phyloP scores from a whole-genome alignment of 108 stramenopile species.

The Pseudonitzschia pungens region DNA sequence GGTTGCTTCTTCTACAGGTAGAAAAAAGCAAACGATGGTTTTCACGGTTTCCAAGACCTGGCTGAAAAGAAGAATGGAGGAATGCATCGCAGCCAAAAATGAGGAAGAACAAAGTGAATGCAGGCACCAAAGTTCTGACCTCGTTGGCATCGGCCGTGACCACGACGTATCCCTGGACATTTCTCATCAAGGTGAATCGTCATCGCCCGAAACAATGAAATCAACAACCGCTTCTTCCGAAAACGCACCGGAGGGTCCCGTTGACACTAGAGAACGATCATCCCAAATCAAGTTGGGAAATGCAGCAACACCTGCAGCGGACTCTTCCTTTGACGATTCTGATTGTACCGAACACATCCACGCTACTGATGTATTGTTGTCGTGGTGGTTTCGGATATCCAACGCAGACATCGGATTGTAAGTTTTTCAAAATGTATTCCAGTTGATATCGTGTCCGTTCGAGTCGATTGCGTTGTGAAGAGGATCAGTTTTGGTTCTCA shows the following conservation, averaged over 20 bases:
- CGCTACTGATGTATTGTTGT: slow-evolving; percentile 7
- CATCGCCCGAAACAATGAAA: not conserved
- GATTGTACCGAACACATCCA: not conserved
- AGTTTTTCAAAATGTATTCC: not conserved
- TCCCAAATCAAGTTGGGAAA: not conserved
- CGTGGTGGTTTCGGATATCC: slow-evolving; percentile 12
- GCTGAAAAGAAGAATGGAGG: not conserved
- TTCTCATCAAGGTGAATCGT: not conserved
- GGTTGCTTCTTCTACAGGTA: not conserved
- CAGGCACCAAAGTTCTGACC: not conserved
- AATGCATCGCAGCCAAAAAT: not conserved
- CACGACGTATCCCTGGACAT: not conserved
- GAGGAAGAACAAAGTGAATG: not conserved
- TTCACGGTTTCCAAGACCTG: slow-evolving; percentile 12
- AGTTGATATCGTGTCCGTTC: not conserved
- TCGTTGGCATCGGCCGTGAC: not conserved
- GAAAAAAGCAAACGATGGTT: slow-evolving; percentile 1
- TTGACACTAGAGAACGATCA: not conserved
- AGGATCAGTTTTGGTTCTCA: not conserved
- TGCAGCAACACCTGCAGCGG: not conserved
- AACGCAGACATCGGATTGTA: not conserved
- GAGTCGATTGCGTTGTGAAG: not conserved
- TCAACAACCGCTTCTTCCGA: not conserved
- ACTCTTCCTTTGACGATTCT: not conserved
- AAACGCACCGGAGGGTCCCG: not conserved